Base-by-base conservation (phyloP, 139 green algal species). In the Chlamydomonas incerta region DNA sequence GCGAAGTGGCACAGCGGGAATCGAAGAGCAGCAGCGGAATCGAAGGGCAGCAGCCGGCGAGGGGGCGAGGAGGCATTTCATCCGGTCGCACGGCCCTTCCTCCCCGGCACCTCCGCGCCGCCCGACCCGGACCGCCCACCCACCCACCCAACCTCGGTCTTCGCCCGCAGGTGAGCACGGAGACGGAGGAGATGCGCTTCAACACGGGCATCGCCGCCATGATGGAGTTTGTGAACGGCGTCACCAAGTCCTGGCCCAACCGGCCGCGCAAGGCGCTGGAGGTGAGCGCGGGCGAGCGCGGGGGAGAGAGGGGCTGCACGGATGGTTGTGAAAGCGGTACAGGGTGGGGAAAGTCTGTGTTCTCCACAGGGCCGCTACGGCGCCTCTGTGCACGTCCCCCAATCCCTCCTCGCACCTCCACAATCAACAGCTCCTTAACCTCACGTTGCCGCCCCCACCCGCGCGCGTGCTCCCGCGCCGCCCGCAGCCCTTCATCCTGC, bases 141-240 rank as follows among this genome's bases (percentile, higher is more conserved):
- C n/a, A n/a, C n/a, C n/a, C n/a, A n/a, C 24, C 68, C 68, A 29
- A 18, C 15, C 28, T 37, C 17, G 2, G 11, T 15, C 5, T 14
- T 47, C 47, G 34, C 0, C 4, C 67, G 81, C 91, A 97, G 91
- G 96, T 99, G 70, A 98, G 94, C 11, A 93, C 96, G 55, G 98
- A 99, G 70, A 98, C 96, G 0, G 97, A 99, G 88, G 93, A 95
- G 76, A 90, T 99, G 94, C 93, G 97, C 21, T 99, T 99, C 93
- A 99, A 99, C 91, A 99, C 98, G 4, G 98, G 87, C 80, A 99
- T 99, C 76, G 90, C 96, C 0, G 95, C 96, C 17, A 99, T 99
- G 98, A 99, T 99, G 98, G 98, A 99, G 91, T 99, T 99, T 88
- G 91, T 98, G 41, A 99, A 99, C 83, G 96, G 88, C 17, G 96